Evolutionary conservation across 305 asterid species (phyloP).

Genomic region (Solanum hybrid): DNA sequence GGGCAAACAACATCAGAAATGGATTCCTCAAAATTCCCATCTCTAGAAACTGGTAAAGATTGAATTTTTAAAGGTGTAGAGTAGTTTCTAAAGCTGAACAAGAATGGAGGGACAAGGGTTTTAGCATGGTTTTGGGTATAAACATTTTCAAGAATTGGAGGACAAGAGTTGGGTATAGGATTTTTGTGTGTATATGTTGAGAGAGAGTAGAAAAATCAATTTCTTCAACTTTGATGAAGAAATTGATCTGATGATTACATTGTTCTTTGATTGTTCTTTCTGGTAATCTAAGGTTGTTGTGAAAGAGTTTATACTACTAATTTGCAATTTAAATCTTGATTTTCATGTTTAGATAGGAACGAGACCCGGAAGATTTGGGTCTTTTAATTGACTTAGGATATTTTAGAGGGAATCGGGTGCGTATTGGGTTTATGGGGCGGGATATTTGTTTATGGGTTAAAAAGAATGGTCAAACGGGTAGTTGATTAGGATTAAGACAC

Average conservation of each 20-base stretch:
- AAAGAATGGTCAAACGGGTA: too few species aligned
- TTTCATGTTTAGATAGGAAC: too few species aligned
- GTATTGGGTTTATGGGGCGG: too few species aligned
- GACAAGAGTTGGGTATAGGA: constrained; percentile 18
- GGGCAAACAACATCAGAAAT: constrained; percentile 41
- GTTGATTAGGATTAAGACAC: too few species aligned
- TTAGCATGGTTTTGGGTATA: constrained; percentile 46
- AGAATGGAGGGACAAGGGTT: constrained; percentile 24
- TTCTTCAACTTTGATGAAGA: constrained; percentile 44
- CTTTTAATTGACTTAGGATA: too few species aligned
- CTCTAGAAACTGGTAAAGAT: constrained; percentile 32
- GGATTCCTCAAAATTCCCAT: constrained; percentile 70
- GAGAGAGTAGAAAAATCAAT: constrained; percentile 31
- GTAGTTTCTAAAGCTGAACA: constrained; percentile 22
- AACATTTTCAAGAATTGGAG: constrained; percentile 7
- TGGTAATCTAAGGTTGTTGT: neutral
- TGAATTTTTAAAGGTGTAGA: constrained; percentile 26
- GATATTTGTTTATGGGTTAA: too few species aligned
- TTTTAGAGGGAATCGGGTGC: too few species aligned
- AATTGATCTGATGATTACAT: constrained; percentile 41
- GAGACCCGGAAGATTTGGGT: too few species aligned
- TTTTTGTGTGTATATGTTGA: constrained; percentile 22
- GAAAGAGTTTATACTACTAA: neutral
- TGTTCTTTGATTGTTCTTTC: constrained; percentile 6
- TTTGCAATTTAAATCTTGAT: too few species aligned